Evolutionary conservation across 305 asterid genomes (phyloP).

Genomic region (Rubia tinctorum): DNA sequence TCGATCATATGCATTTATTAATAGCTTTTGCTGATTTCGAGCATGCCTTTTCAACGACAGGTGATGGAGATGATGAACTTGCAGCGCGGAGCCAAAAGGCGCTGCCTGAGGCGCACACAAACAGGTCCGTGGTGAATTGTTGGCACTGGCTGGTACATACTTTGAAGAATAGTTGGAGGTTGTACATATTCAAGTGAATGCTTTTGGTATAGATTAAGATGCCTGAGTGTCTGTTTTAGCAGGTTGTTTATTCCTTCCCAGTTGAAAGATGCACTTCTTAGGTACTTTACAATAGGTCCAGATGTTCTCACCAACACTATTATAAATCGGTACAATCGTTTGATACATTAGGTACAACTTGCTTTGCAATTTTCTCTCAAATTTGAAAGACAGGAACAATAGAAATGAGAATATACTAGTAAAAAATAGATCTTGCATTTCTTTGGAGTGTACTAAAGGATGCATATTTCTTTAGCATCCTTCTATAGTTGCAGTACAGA

Average conservation of each 20-base stretch:
- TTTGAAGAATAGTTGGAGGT: neutral
- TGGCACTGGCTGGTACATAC: neutral
- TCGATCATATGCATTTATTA: conserved; percentile 1
- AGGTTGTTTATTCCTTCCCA: neutral
- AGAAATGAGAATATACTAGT: neutral
- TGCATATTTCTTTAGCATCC: conserved; percentile 4
- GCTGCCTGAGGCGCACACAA: conserved; percentile 82
- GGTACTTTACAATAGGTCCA: neutral
- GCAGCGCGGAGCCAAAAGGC: conserved; percentile 54
- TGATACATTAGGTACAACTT: neutral
- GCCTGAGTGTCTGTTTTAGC: neutral
- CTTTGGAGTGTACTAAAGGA: conserved; percentile 1
- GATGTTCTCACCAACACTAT: neutral
- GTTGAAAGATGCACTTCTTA: neutral
- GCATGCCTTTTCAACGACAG: conserved; percentile 29
- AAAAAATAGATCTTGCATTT: neutral
- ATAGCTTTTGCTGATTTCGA: too few relatives aligned
- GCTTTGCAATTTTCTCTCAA: neutral
- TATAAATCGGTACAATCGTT: neutral
- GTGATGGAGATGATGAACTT: conserved; percentile 65
- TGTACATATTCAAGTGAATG: conserved; percentile 14
- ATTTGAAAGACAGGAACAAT: neutral
- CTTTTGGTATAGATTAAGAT: conserved; percentile 2
- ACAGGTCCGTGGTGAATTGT: conserved; percentile 77
- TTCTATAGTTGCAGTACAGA: neutral